Base-by-base conservation (phyloP, 495 filamentous ascomycete species). In the Clavariopsis aquatica region DNA sequence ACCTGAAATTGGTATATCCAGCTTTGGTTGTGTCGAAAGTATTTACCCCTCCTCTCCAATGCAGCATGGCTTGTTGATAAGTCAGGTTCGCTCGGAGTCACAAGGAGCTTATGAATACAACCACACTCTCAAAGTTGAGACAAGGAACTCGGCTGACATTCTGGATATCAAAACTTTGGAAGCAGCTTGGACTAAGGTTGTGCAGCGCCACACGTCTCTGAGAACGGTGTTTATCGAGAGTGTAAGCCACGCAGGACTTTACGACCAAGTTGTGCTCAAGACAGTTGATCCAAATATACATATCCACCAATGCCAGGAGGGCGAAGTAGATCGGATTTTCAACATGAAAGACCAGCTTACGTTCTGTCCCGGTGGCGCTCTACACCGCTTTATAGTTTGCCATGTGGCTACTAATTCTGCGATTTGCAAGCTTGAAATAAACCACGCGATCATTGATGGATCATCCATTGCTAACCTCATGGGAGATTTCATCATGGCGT, bases 401-500 rank as follows among this genome's bases (percentile, higher is more conserved):
- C 62, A 46, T 52, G 47, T 65, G 13, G 51, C 55, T n/a, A 17
- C 28, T 0, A 59, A 43, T 22, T 22, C 27, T 28, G 56, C 62
- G 15, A 53, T 65, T 24, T 65, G 54, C 55, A 65, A 65, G 41
- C 31, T 65, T 12, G 62, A 65, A 26, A 60, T 65, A 1, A 60
- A 60, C 20, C 62, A 65, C 34, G 56, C 62, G 2, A 65, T 65
- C 27, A 60, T 65, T 26, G 62, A 65, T 52, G 62, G 62, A 49
- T 59, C 36, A 12, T 65, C 69, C 3, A 69, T 77, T 4, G 61
- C 62, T 20, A 72, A 70, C 2, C 49, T 74, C 22, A 66, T 70
- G 41, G 71, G 71, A 1, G 73, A 71, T 49, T 65, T 72, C 24
- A 72, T 75, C 45, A 70, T 71, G 15, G 28, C 68, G n/a, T 67